A percentile compares a stretch with the other conserved stretches of the same genome.
Evolutionary conservation across 2,329 filamentous ascomycete species (phyloP).

Genomic region (Ophiosphaerella herpotricha): DNA sequence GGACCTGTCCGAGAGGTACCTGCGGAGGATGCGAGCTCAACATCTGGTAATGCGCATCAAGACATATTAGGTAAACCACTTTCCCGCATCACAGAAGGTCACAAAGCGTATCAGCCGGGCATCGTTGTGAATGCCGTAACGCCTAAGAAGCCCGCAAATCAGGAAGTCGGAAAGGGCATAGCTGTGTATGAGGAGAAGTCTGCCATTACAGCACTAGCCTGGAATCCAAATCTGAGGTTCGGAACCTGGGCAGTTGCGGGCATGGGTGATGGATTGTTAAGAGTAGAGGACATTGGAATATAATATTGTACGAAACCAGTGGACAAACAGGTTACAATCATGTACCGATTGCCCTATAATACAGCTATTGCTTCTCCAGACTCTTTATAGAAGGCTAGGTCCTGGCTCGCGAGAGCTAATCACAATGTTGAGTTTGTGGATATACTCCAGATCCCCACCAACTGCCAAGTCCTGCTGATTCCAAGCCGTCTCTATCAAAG

Average conservation of each 20-base stretch:
- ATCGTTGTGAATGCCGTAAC: slow-evolving; percentile 22
- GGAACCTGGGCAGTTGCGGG: slow-evolving; percentile 59
- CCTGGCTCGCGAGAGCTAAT: slow-evolving; percentile 6
- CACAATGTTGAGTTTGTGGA: slow-evolving; percentile 8
- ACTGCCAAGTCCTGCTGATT: slow-evolving; percentile 13
- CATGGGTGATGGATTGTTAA: slow-evolving; percentile 53
- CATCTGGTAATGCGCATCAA: neutral
- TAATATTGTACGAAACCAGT: slow-evolving; percentile 1
- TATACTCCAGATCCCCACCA: slow-evolving; percentile 7
- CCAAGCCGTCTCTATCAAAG: slow-evolving; percentile 14
- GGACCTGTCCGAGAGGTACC: neutral
- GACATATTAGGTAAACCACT: slow-evolving; percentile 29
- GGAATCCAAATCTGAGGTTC: slow-evolving; percentile 57
- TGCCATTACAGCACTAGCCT: slow-evolving; percentile 51
- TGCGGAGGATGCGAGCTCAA: neutral
- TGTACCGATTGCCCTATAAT: no score
- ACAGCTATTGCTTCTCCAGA: no score
- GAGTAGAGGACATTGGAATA: slow-evolving; percentile 54
- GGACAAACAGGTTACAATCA: no score
- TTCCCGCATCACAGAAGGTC: slow-evolving; percentile 50
- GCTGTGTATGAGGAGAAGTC: slow-evolving; percentile 54
- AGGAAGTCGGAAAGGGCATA: slow-evolving; percentile 38
- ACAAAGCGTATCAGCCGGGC: slow-evolving; percentile 38
- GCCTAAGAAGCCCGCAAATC: slow-evolving; percentile 21
- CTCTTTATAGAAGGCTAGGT: slow-evolving; percentile 3